Percentiles rank a stretch among this genome's conserved stretches.
Evolutionary conservation across 2,329 filamentous ascomycete species (phyloP).

Genomic region (Hymenoscyphus linearis): DNA sequence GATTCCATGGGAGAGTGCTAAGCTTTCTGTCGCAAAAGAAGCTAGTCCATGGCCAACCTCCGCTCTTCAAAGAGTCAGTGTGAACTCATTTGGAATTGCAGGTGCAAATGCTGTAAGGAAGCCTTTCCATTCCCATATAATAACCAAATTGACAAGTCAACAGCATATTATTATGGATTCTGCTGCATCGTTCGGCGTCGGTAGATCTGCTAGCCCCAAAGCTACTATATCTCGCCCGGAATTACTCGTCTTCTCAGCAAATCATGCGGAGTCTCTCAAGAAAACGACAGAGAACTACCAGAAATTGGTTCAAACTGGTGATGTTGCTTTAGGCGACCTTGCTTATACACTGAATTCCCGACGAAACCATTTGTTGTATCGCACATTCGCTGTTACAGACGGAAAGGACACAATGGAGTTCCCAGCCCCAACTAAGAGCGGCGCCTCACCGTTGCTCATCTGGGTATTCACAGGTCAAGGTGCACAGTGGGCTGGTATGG

Average conservation of each 20-base stretch:
- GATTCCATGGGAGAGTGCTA: constrained; percentile 29
- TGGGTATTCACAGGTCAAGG: constrained; percentile 27
- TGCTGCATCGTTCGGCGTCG: constrained; percentile 4
- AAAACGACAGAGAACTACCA: background rate
- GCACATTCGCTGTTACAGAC: constrained; percentile 6
- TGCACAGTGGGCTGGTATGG: constrained; percentile 22
- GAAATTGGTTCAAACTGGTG: background rate
- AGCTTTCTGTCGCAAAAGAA: constrained; percentile 26
- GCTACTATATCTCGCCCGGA: background rate
- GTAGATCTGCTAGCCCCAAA: background rate
- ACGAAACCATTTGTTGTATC: constrained; percentile 5
- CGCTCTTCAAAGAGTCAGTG: constrained; percentile 11
- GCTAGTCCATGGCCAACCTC: constrained; percentile 10
- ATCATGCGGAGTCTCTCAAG: constrained; percentile 7
- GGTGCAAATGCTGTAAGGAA: constrained; percentile 16
- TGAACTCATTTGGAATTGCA: constrained; percentile 26
- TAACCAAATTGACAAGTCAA: background rate
- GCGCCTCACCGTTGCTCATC: background rate
- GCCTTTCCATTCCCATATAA: background rate
- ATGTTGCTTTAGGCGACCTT: constrained; percentile 2
- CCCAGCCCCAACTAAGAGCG: background rate
- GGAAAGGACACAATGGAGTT: background rate
- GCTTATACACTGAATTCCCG: constrained; percentile 8
- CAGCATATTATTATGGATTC: constrained; percentile 11
- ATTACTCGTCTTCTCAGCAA: constrained; percentile 12